Conservation (phyloP, 2,329 filamentous ascomycete genomes). For the Dothistroma pini region DNA sequence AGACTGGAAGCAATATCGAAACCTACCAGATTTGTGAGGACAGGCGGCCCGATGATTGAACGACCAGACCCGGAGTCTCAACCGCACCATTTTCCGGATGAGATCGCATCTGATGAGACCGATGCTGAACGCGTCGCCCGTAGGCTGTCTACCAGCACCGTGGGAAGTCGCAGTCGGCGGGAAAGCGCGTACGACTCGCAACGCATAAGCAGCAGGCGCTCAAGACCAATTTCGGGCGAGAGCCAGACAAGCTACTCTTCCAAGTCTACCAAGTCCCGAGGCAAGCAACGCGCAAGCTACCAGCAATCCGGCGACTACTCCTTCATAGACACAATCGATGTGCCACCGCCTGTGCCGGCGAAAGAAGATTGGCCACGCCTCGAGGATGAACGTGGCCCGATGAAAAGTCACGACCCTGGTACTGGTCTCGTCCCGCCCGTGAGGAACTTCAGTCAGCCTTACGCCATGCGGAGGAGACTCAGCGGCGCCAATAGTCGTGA, state of each 20-base stretch:
- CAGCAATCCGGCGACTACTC: conserved; percentile 21
- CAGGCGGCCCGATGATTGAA: not conserved
- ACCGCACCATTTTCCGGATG: conserved; percentile 1
- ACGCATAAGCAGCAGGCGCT: conserved; percentile 15
- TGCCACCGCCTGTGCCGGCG: conserved; percentile 16
- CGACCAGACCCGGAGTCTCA: not conserved
- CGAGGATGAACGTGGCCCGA: conserved; percentile 17
- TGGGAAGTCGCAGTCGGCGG: conserved; percentile 18
- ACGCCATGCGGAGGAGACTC: conserved; percentile 12
- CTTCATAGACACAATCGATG: conserved; percentile 20
- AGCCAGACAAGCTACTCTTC: conserved; percentile 13
- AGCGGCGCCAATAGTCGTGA: conserved; percentile 13
- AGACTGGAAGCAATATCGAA: not conserved
- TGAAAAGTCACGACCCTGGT: conserved; percentile 3
- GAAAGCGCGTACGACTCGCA: conserved; percentile 27
- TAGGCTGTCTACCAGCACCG: conserved; percentile 19
- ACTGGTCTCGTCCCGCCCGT: conserved; percentile 8
- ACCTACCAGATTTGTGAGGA: not conserved
- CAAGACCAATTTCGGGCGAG: conserved; percentile 19
- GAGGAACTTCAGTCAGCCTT: conserved; percentile 21
- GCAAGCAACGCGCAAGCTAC: conserved; percentile 22
- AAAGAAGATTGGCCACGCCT: conserved; percentile 9
- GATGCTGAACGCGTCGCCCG: not conserved
- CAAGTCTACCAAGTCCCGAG: conserved; percentile 13
- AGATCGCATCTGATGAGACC: conserved; percentile 7